phyloP scores from a whole-genome alignment of 2,329 filamentous ascomycete genomes.

The Fusarium proliferatum region DNA sequence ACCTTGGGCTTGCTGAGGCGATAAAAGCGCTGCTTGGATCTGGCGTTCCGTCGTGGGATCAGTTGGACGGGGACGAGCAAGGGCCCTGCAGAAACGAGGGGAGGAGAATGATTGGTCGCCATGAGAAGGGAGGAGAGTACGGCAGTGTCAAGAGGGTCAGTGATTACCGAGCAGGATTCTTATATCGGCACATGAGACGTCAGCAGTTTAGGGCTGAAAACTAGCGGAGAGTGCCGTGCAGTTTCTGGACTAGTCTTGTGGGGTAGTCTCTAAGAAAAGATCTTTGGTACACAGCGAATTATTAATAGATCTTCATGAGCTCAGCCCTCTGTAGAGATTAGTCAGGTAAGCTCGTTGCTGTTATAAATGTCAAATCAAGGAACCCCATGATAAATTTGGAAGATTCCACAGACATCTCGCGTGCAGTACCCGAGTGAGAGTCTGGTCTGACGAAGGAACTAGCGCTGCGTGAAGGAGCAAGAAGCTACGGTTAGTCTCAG shows the following conservation, averaged over 20 bases:
- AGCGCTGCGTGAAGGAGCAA: neutral
- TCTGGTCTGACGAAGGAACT: neutral
- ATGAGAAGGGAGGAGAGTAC: neutral
- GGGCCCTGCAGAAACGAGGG: neutral
- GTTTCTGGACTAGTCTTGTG: neutral
- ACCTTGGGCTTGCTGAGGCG: neutral
- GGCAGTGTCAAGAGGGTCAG: neutral
- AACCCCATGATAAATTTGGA: neutral
- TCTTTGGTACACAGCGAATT: neutral
- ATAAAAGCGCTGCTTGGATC: neutral
- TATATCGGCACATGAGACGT: neutral
- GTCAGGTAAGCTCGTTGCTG: neutral
- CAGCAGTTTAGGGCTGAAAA: neutral
- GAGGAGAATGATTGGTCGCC: neutral
- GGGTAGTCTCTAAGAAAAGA: neutral
- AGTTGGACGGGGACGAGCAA: neutral
- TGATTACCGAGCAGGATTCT: neutral
- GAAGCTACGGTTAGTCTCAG: neutral
- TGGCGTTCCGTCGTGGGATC: neutral
- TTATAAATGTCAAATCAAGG: neutral
- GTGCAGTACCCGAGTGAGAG: neutral
- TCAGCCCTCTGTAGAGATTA: neutral
- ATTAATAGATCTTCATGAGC: neutral
- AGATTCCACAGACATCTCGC: neutral
- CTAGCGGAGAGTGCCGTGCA: neutral